These are phyloP conservation scores for Trametes elegans DNA, from an alignment of 768 basidiomycete genomes.

Conservation along the genomic window DNA sequence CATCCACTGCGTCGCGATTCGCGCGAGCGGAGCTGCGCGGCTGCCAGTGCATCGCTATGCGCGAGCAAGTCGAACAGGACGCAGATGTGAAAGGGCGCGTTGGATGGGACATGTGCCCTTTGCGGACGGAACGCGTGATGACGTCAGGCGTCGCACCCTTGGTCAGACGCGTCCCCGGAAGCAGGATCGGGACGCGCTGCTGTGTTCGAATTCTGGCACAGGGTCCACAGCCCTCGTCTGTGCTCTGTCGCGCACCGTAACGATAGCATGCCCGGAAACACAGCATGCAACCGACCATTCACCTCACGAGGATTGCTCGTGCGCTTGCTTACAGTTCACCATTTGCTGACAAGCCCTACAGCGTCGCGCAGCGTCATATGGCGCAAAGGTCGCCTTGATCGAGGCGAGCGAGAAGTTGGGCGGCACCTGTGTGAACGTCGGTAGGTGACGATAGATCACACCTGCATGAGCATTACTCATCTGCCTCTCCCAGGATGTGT, in stretches of 20 bases:
- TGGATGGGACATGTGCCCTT: neutral
- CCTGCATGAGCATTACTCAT: neutral
- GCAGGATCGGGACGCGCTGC: too few relatives aligned
- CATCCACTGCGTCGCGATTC: too few relatives aligned
- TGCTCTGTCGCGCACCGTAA: too few relatives aligned
- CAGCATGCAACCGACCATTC: too few relatives aligned
- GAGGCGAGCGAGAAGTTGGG: conserved; percentile 76
- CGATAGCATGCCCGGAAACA: too few relatives aligned
- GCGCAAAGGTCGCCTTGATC: conserved; percentile 89
- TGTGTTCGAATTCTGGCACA: too few relatives aligned
- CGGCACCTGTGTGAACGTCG: conserved; percentile 98
- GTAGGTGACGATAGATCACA: conserved; percentile 35
- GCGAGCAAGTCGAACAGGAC: too few relatives aligned
- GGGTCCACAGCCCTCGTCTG: too few relatives aligned
- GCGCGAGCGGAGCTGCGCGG: too few relatives aligned
- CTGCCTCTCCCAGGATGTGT: conserved; percentile 70
- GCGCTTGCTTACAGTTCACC: neutral
- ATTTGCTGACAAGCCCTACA: conserved; percentile 32
- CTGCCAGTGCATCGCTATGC: too few relatives aligned
- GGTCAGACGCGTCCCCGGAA: neutral
- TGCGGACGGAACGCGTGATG: neutral
- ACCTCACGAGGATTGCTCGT: neutral
- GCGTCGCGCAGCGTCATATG: conserved; percentile 90
- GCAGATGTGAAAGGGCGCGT: neutral
- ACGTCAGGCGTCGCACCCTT: neutral